These are phyloP conservation scores for Gracilariopsis chorda DNA, from an alignment of 23 red algal species.

Conservation along the genomic window DNA sequence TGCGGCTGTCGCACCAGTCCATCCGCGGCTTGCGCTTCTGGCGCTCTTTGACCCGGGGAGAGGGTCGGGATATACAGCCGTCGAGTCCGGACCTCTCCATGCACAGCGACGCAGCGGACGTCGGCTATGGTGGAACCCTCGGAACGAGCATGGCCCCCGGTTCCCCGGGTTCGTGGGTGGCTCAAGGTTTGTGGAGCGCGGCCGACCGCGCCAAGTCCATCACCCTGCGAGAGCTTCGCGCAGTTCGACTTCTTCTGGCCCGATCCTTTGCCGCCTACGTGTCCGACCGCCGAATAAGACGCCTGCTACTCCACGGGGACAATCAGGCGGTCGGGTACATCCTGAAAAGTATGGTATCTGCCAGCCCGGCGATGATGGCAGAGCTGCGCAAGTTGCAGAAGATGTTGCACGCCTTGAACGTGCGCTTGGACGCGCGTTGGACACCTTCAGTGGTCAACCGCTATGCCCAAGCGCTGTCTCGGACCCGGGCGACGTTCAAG, in stretches of 20 bases:
- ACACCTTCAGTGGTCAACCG: conserved; percentile 9
- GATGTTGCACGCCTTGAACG: not conserved
- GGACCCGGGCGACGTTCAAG: not conserved
- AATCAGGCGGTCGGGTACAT: conserved; percentile 39
- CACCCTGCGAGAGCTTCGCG: not conserved
- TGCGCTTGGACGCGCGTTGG: not conserved
- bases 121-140: conserved; percentile 1
- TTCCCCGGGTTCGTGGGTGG: not conserved
- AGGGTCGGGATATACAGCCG: not conserved
- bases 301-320: conserved; percentile 19
- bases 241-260: conserved; percentile 7
- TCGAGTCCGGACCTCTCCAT: not conserved
- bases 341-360: conserved; percentile 13
- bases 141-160: not conserved
- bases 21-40: not conserved
- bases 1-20: not conserved
- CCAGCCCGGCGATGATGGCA: not conserved
- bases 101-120: conserved; percentile 3
- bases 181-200: conserved; percentile 1
- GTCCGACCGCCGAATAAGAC: not conserved
- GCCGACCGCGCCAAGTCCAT: not conserved
- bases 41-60: not conserved
- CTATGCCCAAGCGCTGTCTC: not conserved
- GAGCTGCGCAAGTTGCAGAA: not conserved
- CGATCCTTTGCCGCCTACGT: not conserved